Evolutionary conservation across 768 basidiomycete species (phyloP), one percentile per base, ranked within the genome.

Genomic region (Tulasnella sp.): DNA sequence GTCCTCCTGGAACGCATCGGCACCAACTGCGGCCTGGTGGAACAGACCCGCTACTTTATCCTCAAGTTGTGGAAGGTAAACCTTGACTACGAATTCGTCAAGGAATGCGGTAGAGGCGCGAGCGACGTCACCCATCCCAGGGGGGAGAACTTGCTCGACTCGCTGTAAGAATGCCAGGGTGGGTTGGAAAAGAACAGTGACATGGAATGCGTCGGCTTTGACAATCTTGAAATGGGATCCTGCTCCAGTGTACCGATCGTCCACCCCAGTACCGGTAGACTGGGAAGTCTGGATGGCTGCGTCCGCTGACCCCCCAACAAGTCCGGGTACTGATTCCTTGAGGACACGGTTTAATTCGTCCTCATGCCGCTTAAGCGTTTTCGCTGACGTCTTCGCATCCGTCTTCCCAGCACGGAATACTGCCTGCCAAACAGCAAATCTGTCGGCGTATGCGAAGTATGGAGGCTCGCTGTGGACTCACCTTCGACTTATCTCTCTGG

Each of bases 31-130:
- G 8, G 95, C 92, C 78, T 93, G 90, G 84, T 95, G 95, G 85
- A 98, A 97, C 27, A 98, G 86, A 75, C 89, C 87, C 0, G 93
- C 92, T 73, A 97, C 95, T 84, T 95, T 96, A 84, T 98, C 97
- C 84, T 98, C 97, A 80, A 99, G 85, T 84, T 98, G 97, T 0
- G 97, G 97, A 71, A 99, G 86, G 86, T 97, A 99, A 0, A 95
- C 93, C 78, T 92, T 94, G 62, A 96, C 86, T 18, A 99, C 95
- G 83, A 99, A 99, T 74, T 98, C 94, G 80, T 98, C 95, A 80
- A 98, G 84, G 16, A 97, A 90, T 27, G 89, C 87, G 68, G 90
- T 92, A 38, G 94, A 91, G 2, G 91, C 88, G 75, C 89, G 87
- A 31, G 90, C 89, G 40, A 89, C 88, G 81, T 94, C 93, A 24